phyloP scores from a whole-genome alignment of 2,329 filamentous ascomycete genomes.

The Aspergillaceae sp. region DNA sequence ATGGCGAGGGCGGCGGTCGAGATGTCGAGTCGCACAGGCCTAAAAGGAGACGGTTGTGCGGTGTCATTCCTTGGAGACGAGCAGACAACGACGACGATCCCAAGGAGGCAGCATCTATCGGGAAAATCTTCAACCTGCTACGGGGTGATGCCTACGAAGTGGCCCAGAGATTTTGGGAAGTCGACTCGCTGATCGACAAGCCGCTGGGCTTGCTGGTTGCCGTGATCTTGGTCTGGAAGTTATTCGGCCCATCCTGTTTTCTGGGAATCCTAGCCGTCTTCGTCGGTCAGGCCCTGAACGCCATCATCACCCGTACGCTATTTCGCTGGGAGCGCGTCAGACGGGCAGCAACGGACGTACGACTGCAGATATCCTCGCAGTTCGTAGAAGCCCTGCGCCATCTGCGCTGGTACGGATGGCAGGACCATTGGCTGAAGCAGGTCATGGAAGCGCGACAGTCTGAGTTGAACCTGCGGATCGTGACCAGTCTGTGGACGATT shows the following conservation, averaged over 20 bases:
- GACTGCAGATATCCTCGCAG: constrained; percentile 72
- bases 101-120: constrained; percentile 64
- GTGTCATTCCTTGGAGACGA: constrained; percentile 17
- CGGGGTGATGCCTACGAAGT: constrained; percentile 44
- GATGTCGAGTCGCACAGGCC: constrained; percentile 10
- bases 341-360: constrained; percentile 64
- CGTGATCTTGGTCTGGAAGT: constrained; percentile 62
- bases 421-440: constrained; percentile 61
- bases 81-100: constrained; percentile 21
- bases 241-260: constrained; percentile 73
- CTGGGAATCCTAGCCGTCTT: constrained; percentile 63
- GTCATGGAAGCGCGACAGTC: constrained; percentile 60
- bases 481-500: constrained; percentile 55
- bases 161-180: constrained; percentile 67
- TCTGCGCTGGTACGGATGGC: constrained; percentile 74
- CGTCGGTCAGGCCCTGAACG: constrained; percentile 61
- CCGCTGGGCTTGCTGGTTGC: constrained; percentile 70
- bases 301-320: constrained; percentile 55
- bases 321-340: constrained; percentile 62
- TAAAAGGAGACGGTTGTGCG: constrained; percentile 18
- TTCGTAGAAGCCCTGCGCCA: constrained; percentile 82
- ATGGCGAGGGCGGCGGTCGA: constrained; percentile 6
- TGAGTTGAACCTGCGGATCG: constrained; percentile 58
- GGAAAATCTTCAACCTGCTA: constrained; percentile 84
- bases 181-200: constrained; percentile 64